Evolutionary conservation across 345 rosid species (phyloP).

Genomic region (Arabis hirsuta): DNA sequence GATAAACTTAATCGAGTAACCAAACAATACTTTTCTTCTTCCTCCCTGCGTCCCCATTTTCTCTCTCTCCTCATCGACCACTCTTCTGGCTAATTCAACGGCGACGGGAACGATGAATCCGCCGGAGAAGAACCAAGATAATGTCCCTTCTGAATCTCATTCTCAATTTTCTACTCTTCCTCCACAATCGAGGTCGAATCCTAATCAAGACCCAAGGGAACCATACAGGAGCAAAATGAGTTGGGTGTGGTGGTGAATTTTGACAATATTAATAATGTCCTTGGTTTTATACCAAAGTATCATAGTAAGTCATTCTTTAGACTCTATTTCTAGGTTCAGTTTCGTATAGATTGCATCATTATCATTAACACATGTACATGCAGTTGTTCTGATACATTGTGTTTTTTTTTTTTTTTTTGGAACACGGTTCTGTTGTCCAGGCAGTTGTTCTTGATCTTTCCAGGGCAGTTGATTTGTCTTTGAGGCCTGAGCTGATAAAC

Average conservation of each 20-base stretch:
- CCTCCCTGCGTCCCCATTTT: slow-evolving; percentile 31
- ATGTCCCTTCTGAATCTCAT: slow-evolving; percentile 47
- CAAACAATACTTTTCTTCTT: slow-evolving; percentile 36
- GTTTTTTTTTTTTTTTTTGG: slow-evolving; percentile 39
- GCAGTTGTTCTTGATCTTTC: slow-evolving; percentile 87
- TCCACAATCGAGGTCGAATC: slow-evolving; percentile 49
- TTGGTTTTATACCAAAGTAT: slow-evolving; percentile 79
- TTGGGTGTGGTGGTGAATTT: slow-evolving; percentile 82
- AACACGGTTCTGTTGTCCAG: slow-evolving; percentile 64
- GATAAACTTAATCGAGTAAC: slow-evolving; percentile 27
- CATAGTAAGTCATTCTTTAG: slow-evolving; percentile 62
- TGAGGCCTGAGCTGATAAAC: slow-evolving; percentile 67
- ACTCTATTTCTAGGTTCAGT: slow-evolving; percentile 12
- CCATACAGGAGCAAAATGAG: slow-evolving; percentile 73
- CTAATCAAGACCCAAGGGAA: slow-evolving; percentile 61
- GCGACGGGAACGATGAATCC: slow-evolving; percentile 52
- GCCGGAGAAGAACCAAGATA: slow-evolving; percentile 45
- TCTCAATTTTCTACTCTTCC: slow-evolving; percentile 50
- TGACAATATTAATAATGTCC: slow-evolving; percentile 58
- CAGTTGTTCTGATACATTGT: slow-evolving; percentile 23
- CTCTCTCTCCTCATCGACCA: slow-evolving; percentile 5
- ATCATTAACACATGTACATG: neutral
- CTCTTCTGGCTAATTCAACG: slow-evolving; percentile 12
- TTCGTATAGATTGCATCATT: slow-evolving; percentile 11
- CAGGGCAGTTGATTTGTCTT: slow-evolving; percentile 81